A percentile compares a stretch with the other conserved stretches of the same genome.
Conservation (phyloP, 1,284 basidiomycete species). For the Xerocomus amazonicus region DNA sequence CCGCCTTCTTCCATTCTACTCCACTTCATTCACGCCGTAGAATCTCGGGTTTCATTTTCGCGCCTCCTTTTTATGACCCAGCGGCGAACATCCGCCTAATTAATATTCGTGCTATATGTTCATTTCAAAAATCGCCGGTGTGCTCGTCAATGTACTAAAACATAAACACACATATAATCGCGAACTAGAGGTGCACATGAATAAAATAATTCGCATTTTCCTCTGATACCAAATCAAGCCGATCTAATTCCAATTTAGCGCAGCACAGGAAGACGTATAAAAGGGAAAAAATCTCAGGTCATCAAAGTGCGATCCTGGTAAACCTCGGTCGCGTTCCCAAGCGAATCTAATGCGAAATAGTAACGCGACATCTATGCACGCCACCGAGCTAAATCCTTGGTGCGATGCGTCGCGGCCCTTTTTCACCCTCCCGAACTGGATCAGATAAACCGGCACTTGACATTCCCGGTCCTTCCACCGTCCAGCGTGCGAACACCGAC, state of each 20-base stretch:
- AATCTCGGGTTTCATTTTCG: slow-evolving; percentile 4
- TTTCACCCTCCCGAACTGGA: background rate
- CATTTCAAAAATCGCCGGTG: background rate
- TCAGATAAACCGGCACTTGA: background rate
- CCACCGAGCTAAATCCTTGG: background rate
- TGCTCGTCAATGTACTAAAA: background rate
- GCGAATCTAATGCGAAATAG: background rate
- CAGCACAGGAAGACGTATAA: background rate
- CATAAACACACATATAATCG: background rate
- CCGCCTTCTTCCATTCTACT: slow-evolving; percentile 5
- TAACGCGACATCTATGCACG: background rate
- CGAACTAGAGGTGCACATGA: background rate
- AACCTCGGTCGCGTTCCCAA: background rate
- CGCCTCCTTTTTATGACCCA: background rate
- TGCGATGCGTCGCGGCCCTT: background rate
- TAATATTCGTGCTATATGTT: background rate
- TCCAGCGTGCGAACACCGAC: background rate
- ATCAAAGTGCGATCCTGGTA: background rate
- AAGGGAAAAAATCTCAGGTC: background rate
- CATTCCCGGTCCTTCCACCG: background rate
- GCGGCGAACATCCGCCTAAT: background rate
- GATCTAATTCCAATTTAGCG: slow-evolving; percentile 19
- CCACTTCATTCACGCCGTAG: slow-evolving; percentile 5
- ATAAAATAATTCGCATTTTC: background rate
- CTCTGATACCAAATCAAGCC: slow-evolving; percentile 18